Evolutionary conservation across 257 asterid species (phyloP).

Genomic region (Haberlea rhodopensis): DNA sequence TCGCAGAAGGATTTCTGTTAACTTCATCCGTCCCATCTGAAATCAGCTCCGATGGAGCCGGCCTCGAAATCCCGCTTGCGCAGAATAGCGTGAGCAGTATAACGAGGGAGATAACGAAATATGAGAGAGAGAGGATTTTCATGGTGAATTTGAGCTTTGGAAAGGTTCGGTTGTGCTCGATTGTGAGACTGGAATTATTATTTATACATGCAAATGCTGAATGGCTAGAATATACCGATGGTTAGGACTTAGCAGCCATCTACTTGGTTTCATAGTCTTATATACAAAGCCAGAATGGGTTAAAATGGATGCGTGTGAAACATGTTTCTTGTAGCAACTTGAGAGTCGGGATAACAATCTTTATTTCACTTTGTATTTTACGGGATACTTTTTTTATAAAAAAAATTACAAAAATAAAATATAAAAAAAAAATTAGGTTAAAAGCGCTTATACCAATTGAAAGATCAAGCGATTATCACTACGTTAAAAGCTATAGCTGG

Average conservation of each 20-base stretch:
- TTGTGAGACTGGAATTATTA: not conserved
- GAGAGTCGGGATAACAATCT: too few species aligned
- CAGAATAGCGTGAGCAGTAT: not conserved
- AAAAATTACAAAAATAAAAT: too few species aligned
- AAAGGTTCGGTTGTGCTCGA: not conserved
- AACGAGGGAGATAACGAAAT: not conserved
- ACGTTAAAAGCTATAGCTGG: too few species aligned
- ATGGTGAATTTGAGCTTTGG: not conserved
- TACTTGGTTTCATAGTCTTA: not conserved
- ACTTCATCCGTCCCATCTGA: conserved; percentile 26
- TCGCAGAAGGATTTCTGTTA: conserved; percentile 5
- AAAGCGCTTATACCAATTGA: too few species aligned
- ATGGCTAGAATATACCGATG: not conserved
- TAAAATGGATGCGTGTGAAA: too few species aligned
- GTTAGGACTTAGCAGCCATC: not conserved
- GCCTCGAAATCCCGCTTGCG: conserved; percentile 18
- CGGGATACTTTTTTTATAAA: too few species aligned
- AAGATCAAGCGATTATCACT: too few species aligned
- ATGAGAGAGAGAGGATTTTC: conserved; percentile 13
- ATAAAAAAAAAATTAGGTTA: too few species aligned
- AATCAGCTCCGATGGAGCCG: conserved; percentile 12
- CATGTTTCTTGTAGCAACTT: too few species aligned
- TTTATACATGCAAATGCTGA: not conserved
- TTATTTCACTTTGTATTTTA: too few species aligned
- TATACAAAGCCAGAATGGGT: too few species aligned